Evolutionary conservation across 1,284 basidiomycete species (phyloP).

Genomic region (Kalmanozyma brasiliensis): DNA sequence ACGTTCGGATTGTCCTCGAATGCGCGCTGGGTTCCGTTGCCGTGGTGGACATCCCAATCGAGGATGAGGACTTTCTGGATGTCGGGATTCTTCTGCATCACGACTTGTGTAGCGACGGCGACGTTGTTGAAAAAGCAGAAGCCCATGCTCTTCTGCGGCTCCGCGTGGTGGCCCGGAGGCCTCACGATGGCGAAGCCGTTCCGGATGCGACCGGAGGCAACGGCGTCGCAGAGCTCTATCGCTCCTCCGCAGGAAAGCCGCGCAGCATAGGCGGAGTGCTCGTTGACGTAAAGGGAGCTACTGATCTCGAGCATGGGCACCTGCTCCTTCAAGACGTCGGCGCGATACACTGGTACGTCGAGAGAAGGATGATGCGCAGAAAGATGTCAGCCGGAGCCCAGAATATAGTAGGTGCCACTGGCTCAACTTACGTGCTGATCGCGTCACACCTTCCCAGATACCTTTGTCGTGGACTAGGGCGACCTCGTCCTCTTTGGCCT

Average conservation of each 20-base stretch:
- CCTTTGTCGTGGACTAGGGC: conserved; percentile 87
- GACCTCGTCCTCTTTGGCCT: conserved; percentile 81
- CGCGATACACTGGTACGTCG: conserved; percentile 4
- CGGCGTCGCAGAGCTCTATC: conserved; percentile 87
- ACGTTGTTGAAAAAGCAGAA: conserved; percentile 99
- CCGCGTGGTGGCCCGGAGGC: conserved; percentile 97
- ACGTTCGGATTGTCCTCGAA: conserved; percentile 91
- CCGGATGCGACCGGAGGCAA: conserved; percentile 81
- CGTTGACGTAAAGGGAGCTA: conserved; percentile 88
- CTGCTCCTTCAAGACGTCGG: conserved; percentile 70
- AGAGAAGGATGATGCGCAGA: too few species aligned
- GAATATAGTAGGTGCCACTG: too few species aligned
- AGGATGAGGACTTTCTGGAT: conserved; percentile 82
- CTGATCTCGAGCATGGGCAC: conserved; percentile 78
- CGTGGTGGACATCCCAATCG: conserved; percentile 99
- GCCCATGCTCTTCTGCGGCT: conserved; percentile 96
- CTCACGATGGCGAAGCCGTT: conserved; percentile 95
- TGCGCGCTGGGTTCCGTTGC: conserved; percentile 95
- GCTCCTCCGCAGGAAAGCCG: conserved; percentile 92
- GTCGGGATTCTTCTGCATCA: conserved; percentile 74
- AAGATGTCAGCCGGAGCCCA: too few species aligned
- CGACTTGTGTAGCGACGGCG: conserved; percentile 78
- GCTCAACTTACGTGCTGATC: conserved; percentile 75
- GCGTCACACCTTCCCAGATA: conserved; percentile 88
- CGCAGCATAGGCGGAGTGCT: conserved; percentile 84